Evolutionary conservation across 202 grass and related monocot species (phyloP), one percentile per base, ranked within the genome.

Genomic region (Schoenoplectus triqueter): DNA sequence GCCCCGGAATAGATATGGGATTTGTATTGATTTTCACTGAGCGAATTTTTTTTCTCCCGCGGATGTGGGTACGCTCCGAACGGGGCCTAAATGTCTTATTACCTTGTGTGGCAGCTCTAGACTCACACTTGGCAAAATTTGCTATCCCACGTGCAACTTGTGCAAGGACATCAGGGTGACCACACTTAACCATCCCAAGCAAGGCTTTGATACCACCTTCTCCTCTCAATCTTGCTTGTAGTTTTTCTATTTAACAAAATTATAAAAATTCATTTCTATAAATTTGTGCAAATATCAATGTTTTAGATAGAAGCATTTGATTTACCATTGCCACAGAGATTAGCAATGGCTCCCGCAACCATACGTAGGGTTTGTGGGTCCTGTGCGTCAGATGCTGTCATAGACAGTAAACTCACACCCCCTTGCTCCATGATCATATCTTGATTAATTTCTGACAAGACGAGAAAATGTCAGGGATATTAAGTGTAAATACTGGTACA

Each of bases 111-210:
- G 92, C 92, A 78, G 93, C 90, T 90, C 93, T 91, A 66, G 97
- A 99, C 80, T 99, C 97, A 68, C 97, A 99, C 84, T 99, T 99
- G 54, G 97, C 93, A 81, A 99, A 99, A 89, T 99, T 99, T 69
- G 97, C 97, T 85, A 99, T 97, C 62, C 97, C 97, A 86, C 97
- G 97, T 74, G 97, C 97, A 82, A 99, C 93, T 92, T 99, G 97
- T 50, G 93, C 90, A 90, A 99, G 93, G 63, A 99, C 97, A 94
- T 99, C 97, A 75, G 93, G 93, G 48, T 99, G 97, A 54, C 97
- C 93, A 7, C 93, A 99, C 77, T 85, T 92, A 64, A 99, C 97
- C 93, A 99, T 99, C 82, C 97, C 97, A 78, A 99, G 85, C 80
- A 99, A 94, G 74, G 97, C 92, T 91, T 97, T 99, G 67, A 99